A percentile compares a stretch with the other conserved stretches of the same genome.
Evolutionary conservation across 139 green algal species (phyloP).

Genomic region (Chloropicon primus): DNA sequence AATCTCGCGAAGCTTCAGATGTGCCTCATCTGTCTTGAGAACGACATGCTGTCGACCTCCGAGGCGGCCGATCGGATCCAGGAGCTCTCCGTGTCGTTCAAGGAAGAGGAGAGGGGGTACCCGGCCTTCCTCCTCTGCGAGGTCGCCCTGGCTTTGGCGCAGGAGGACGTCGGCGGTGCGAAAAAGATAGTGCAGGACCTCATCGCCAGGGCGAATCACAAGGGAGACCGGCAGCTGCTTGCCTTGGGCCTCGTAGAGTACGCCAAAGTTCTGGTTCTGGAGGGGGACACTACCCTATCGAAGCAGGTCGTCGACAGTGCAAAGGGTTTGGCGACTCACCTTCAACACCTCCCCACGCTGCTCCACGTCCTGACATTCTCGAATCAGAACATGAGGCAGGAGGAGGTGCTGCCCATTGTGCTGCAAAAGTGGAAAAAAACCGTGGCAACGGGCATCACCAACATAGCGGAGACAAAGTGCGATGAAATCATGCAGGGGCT

Average conservation of each 20-base stretch:
- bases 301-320: background rate
- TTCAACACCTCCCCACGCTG: background rate
- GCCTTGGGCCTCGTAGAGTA: background rate
- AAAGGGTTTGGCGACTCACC: background rate
- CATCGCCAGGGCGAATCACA: background rate
- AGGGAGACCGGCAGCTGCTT: background rate
- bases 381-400: too few species aligned
- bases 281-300: background rate
- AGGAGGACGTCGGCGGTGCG: background rate
- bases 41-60: too few species aligned
- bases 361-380: background rate
- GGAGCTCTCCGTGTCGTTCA: background rate
- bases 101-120: background rate
- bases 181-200: background rate
- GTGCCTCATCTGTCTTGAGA: background rate
- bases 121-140: background rate
- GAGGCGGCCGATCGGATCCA: background rate
- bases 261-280: background rate
- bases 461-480: background rate
- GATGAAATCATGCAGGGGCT: too few species aligned
- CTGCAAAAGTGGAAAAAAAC: background rate
- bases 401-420: background rate
- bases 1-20: background rate
- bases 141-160: background rate
- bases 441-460: too few species aligned